Evolutionary conservation across 805 yeast genomes (phyloP), one percentile per base, ranked within the genome.

Genomic region (Cyberlindnera samutprakarnensis): DNA sequence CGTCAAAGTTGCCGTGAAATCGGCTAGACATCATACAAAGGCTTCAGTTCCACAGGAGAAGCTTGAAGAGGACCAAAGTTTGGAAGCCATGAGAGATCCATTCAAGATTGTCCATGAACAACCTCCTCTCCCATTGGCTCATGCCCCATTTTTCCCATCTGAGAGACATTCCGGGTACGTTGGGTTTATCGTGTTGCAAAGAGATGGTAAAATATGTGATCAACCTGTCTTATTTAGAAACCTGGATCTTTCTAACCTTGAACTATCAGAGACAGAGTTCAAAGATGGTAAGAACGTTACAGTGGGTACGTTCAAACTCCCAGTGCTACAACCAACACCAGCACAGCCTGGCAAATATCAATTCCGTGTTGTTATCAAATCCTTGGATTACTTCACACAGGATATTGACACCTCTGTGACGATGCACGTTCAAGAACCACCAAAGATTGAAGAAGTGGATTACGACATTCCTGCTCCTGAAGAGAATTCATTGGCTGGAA

Each of bases 181-280:
- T 28, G 88, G 80, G 20, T 68, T 78, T 31, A 57, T 92, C 31
- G 62, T 73, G 20, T 62, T 72, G 32, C 95, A 85, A 55, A 76
- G 76, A 44, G 97, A 90, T 57, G 75, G 74, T 38, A 85, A 82
- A 54, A 61, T 92, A 28, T 72, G 79, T 15, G 96, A 88, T 42
- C 63, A 72, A 8, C 85, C 85, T 4, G 63, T 66, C 15, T 56
- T 56, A 29, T 49, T 82, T 43, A 66, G 67, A 27, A 62, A 70
- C 39, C 60, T 68, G 18, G 78, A 74, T 36, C 57, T 73, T 32
- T 58, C 67, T 24, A 83, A 84, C 54, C 59, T 82, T 46, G 51
- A 53, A 16, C 57, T 78, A 32, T 46, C 70, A 5, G 72, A 66
- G 35, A 75, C 72, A 33, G 66, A 72, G 41, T 76, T 46, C 33